phyloP scores from a whole-genome alignment of 345 rosid genomes.

The Xanthoceras sorbifolium region DNA sequence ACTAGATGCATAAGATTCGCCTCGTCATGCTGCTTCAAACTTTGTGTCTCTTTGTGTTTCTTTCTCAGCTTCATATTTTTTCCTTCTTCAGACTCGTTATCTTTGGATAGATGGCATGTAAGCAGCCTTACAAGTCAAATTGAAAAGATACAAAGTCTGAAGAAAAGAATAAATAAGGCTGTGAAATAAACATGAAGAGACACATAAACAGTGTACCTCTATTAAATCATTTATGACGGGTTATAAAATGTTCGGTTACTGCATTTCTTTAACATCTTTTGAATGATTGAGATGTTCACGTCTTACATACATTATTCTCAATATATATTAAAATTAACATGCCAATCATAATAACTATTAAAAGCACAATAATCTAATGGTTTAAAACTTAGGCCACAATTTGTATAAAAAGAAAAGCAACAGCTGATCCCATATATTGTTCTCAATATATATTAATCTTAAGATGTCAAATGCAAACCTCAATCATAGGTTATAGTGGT shows the following conservation, averaged over 20 bases:
- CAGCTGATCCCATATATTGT: background rate
- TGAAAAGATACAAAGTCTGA: background rate
- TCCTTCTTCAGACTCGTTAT: background rate
- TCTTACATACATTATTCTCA: background rate
- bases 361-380: background rate
- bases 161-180: background rate
- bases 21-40: background rate
- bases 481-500: too few relatives aligned
- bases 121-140: background rate
- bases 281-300: background rate
- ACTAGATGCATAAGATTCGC: background rate
- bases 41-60: background rate
- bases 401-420: background rate
- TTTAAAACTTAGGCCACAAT: background rate
- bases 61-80: background rate
- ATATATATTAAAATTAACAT: background rate
- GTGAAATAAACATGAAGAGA: background rate
- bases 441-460: background rate
- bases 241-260: background rate
- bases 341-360: too few relatives aligned
- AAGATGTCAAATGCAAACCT: background rate
- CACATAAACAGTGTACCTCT: background rate
- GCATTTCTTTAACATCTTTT: background rate
- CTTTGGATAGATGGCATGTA: background rate
- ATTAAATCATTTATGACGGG: background rate